Base-by-base conservation (phyloP, 495 filamentous ascomycete genomes). In the Penicillium canariense region DNA sequence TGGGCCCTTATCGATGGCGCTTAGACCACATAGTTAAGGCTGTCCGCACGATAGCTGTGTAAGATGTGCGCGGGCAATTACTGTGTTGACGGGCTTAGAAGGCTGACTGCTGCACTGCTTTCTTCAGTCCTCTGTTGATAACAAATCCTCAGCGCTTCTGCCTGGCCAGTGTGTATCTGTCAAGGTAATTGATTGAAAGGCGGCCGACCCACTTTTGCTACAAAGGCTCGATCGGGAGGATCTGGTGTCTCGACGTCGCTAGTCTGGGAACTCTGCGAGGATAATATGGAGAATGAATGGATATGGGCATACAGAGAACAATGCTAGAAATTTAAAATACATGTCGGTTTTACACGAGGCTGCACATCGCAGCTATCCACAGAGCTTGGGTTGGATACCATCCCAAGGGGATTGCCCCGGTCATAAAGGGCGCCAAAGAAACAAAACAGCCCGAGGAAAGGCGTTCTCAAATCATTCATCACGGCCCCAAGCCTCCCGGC, bases 401-500 rank as follows among this genome's bases (percentile, higher is more conserved):
- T 14, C 17, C 20, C 11, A 25, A 25, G 2, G 38, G 20, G 4
- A 22, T 6, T 25, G 20, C 3, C 20, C 11, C 38, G 25, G 9
- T 22, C 22, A 23, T 20, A 31, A 18, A n/a, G n/a, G n/a, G n/a
- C n/a, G n/a, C 25, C 43, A 46, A 14, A 46, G n/a, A 28, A 11
- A 12, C 20, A 42, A 14, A 22, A 14, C 38, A n/a, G 25, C 38
- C 38, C 8, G 11, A 25, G n/a, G 10, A 42, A 10, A 42, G 20
- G 20, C 38, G 11, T 23, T 32, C 46, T 39, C 39, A 22, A 39
- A 42, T 72, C 60, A 78, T 55, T 75, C 68, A 56, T 81, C 77
- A 44, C 68, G 74, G 43, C 68, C 73, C 78, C 78, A 82, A 15
- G 84, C 65, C 52, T 82, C 81, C 70, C 76, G 80, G 65, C 91